A percentile compares a stretch with the other conserved stretches of the same genome.
Evolutionary conservation across 495 filamentous ascomycete genomes (phyloP).

Genomic region (Penicillium bovifimosum): DNA sequence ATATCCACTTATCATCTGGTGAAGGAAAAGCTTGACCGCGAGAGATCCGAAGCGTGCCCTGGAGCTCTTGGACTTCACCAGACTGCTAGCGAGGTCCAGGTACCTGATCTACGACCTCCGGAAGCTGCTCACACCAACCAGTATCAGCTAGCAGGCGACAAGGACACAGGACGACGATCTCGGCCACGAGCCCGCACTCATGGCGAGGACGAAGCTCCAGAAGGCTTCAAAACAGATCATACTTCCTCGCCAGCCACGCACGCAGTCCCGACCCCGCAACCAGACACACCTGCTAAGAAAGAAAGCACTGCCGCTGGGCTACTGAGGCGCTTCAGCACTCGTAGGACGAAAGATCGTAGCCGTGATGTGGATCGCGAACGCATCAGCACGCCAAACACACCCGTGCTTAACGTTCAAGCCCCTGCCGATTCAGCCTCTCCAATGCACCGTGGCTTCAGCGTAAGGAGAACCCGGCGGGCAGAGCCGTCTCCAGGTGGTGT

Average conservation of each 20-base stretch:
- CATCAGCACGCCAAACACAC: constrained; percentile 56
- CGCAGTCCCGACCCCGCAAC: constrained; percentile 48
- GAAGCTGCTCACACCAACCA: constrained; percentile 90
- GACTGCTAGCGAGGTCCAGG: constrained; percentile 55
- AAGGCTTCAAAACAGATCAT: constrained; percentile 69
- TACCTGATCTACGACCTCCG: constrained; percentile 73
- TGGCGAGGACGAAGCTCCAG: constrained; percentile 86
- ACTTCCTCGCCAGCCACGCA: constrained; percentile 48
- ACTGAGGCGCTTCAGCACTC: constrained; percentile 84
- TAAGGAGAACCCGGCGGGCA: constrained; percentile 62
- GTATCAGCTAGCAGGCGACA: constrained; percentile 81
- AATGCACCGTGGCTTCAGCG: constrained; percentile 74
- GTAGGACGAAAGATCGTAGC: constrained; percentile 56
- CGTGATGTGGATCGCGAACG: constrained; percentile 49
- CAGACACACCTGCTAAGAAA: constrained; percentile 68
- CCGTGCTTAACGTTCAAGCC: constrained; percentile 66
- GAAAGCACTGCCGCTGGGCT: constrained; percentile 85
- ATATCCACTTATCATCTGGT: constrained; percentile 96
- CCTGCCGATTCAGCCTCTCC: constrained; percentile 57
- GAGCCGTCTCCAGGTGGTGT: constrained; percentile 49
- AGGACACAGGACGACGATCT: constrained; percentile 67
- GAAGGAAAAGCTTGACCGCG: constrained; percentile 85
- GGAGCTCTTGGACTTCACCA: constrained; percentile 52
- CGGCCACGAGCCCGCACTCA: constrained; percentile 87
- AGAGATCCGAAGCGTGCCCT: constrained; percentile 60